phyloP scores from a whole-genome alignment of 2,329 filamentous ascomycete species.

The Talaromyces sp. region DNA sequence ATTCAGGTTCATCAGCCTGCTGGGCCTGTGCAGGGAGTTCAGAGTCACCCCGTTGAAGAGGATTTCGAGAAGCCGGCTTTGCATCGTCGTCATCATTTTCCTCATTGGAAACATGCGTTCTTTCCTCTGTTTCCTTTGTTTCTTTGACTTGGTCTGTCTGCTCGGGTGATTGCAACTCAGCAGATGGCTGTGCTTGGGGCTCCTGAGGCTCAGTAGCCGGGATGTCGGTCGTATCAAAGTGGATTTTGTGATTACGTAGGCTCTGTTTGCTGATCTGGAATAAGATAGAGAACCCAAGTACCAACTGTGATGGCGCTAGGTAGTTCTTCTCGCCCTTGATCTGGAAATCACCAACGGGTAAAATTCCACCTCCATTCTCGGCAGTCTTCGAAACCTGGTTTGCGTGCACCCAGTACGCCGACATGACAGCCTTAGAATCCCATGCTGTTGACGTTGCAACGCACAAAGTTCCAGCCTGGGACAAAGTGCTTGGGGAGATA shows the following conservation, averaged over 20 bases:
- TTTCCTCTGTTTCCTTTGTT: constrained; percentile 13
- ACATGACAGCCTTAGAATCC: constrained; percentile 96
- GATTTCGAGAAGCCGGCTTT: constrained; percentile 17
- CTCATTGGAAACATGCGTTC: constrained; percentile 18
- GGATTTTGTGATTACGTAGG: constrained; percentile 75
- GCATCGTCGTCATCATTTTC: constrained; percentile 40
- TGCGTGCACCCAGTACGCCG: constrained; percentile 91
- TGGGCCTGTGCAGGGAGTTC: constrained; percentile 7
- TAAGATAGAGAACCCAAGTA: constrained; percentile 84
- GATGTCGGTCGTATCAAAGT: constrained; percentile 47
- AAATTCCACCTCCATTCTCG: constrained; percentile 72
- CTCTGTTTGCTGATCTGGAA: constrained; percentile 90
- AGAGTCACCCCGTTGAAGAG: constrained; percentile 23
- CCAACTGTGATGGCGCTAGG: constrained; percentile 80
- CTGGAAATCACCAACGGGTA: constrained; percentile 77
- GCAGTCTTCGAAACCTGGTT: constrained; percentile 89
- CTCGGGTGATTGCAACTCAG: constrained; percentile 4
- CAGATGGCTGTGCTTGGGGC: neutral
- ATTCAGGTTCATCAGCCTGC: constrained; percentile 8
- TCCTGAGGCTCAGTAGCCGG: constrained; percentile 18
- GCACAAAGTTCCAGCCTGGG: constrained; percentile 82
- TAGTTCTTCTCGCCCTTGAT: constrained; percentile 88
- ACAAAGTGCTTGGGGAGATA: constrained; percentile 86
- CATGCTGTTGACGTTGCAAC: constrained; percentile 87
- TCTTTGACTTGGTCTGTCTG: constrained; percentile 27